Conservation (phyloP, 2,329 filamentous ascomycete genomes). For the Endothia cerciana region DNA sequence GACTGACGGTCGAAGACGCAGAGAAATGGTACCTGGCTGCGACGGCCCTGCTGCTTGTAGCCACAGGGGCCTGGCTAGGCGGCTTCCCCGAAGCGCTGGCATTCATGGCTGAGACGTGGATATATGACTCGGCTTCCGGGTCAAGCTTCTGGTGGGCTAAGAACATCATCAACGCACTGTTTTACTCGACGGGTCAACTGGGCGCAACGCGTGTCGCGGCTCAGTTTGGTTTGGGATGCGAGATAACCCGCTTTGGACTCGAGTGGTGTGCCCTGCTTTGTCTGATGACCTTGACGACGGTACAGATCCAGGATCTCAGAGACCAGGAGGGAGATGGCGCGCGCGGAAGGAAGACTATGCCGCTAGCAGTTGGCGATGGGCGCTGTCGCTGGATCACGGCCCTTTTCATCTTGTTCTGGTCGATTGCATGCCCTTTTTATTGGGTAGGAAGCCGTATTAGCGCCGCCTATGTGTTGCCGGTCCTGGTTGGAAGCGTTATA, state of each 20-base stretch:
- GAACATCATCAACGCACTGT: constrained; percentile 38
- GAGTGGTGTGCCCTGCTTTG: constrained; percentile 30
- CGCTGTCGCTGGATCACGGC: constrained; percentile 12
- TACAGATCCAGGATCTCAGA: constrained; percentile 35
- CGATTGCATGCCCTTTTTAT: not conserved
- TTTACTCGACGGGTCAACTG: constrained; percentile 37
- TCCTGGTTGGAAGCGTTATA: not conserved
- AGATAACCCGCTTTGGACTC: not conserved
- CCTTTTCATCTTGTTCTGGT: constrained; percentile 10
- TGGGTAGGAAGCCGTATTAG: constrained; percentile 2
- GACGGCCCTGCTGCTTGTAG: constrained; percentile 10
- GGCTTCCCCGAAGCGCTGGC: constrained; percentile 28
- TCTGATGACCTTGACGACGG: constrained; percentile 30
- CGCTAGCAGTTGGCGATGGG: constrained; percentile 25
- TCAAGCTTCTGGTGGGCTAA: constrained; percentile 36
- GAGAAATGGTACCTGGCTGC: constrained; percentile 18
- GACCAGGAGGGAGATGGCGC: constrained; percentile 34
- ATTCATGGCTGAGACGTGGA: constrained; percentile 33
- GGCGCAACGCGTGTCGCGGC: constrained; percentile 30
- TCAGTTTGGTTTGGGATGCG: not conserved
- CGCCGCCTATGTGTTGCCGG: not conserved
- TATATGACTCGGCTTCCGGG: constrained; percentile 38
- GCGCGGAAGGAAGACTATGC: constrained; percentile 31
- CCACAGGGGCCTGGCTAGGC: constrained; percentile 29
- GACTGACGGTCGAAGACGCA: constrained; percentile 32